Conservation (phyloP, 805 yeast genomes). For the Suhomyces tanzawaensis region DNA sequence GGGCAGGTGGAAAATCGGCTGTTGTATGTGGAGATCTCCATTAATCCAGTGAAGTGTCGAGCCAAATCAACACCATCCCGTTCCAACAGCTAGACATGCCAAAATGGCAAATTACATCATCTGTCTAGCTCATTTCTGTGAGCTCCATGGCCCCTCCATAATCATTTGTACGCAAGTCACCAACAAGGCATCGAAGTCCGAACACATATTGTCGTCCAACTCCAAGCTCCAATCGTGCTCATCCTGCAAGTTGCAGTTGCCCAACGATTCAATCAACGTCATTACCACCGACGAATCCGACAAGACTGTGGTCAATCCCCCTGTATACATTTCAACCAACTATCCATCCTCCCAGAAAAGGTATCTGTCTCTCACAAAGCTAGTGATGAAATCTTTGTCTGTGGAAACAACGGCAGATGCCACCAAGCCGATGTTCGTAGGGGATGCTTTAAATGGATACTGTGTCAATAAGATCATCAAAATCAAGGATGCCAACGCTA, state of each 20-base stretch:
- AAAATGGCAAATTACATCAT: constrained; percentile 42
- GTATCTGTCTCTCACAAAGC: constrained; percentile 55
- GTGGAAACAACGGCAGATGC: constrained; percentile 64
- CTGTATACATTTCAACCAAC: constrained; percentile 52
- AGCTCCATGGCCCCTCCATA: constrained; percentile 71
- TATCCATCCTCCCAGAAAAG: constrained; percentile 50
- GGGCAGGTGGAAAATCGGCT: no score
- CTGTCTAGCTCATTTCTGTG: constrained; percentile 73
- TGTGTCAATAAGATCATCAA: constrained; percentile 61
- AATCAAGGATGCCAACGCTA: constrained; percentile 59
- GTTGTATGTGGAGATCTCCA: no score
- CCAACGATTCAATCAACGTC: constrained; percentile 28
- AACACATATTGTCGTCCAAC: constrained; percentile 36
- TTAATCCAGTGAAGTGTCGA: no score
- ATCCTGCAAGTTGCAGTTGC: constrained; percentile 58
- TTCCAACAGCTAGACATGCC: no score
- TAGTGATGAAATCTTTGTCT: constrained; percentile 61
- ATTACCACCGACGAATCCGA: constrained; percentile 21
- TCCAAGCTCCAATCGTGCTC: constrained; percentile 48
- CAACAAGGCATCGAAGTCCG: constrained; percentile 14
- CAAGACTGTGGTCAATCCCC: constrained; percentile 5
- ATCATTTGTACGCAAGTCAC: constrained; percentile 50
- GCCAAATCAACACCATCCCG: no score
- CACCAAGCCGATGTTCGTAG: constrained; percentile 59
- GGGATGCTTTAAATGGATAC: constrained; percentile 59